Conservation (phyloP, 2,329 filamentous ascomycete genomes). For the Microascus cirrosus region DNA sequence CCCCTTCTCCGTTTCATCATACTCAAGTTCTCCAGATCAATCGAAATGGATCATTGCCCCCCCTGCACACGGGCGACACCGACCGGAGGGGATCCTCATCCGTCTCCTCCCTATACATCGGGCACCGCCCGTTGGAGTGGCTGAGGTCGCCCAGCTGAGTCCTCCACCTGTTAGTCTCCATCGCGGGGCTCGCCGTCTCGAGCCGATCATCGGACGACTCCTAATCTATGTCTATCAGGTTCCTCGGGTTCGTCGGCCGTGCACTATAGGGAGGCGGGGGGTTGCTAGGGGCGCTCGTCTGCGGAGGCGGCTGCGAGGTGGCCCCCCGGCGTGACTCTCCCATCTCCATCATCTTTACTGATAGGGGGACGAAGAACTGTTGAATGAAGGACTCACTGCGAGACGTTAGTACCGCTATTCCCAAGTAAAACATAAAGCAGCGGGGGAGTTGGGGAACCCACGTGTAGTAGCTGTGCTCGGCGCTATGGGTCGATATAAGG, state of each 20-base stretch:
- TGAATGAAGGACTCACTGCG: conserved; percentile 63
- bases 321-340: conserved; percentile 15
- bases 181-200: no score
- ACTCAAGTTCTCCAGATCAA: no score
- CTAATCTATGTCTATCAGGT: conserved; percentile 4
- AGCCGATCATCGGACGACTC: background rate
- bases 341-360: conserved; percentile 32
- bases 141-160: no score
- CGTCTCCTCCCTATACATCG: no score
- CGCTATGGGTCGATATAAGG: conserved; percentile 65
- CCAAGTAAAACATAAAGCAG: background rate
- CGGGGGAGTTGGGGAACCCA: conserved; percentile 22
- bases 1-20: no score
- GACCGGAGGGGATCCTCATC: no score
- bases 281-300: background rate
- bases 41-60: no score
- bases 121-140: no score
- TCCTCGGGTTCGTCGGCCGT: background rate
- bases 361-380: conserved; percentile 64
- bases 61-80: no score
- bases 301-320: background rate
- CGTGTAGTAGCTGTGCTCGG: conserved; percentile 76
- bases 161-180: no score
- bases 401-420: conserved; percentile 9
- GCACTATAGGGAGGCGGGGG: conserved; percentile 1